phyloP scores from a whole-genome alignment of 768 basidiomycete genomes.

The Suillus sp. region DNA sequence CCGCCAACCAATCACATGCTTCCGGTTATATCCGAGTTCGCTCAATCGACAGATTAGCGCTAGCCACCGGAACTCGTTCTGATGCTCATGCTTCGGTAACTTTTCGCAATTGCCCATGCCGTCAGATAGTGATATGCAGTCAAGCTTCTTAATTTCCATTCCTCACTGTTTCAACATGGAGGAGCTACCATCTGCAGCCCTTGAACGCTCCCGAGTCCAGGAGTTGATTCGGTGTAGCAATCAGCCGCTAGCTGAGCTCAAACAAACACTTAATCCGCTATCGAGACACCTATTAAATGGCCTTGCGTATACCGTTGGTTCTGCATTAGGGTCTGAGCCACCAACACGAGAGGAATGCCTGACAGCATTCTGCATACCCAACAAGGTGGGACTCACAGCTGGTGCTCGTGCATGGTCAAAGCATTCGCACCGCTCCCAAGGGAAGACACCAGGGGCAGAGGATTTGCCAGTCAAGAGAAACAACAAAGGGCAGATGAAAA shows the following conservation, averaged over 20 bases:
- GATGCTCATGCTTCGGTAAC: neutral
- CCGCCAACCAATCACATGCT: constrained; percentile 6
- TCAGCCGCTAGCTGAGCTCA: constrained; percentile 21
- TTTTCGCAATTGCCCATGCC: neutral
- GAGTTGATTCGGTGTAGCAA: constrained; percentile 17
- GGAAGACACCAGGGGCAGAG: constrained; percentile 4
- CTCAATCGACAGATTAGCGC: neutral
- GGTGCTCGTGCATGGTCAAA: constrained; percentile 71
- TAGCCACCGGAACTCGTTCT: too few relatives aligned
- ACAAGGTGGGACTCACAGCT: constrained; percentile 53
- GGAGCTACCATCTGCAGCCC: constrained; percentile 43
- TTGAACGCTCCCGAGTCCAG: constrained; percentile 40
- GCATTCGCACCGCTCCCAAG: constrained; percentile 56
- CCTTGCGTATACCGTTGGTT: constrained; percentile 61
- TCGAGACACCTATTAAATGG: constrained; percentile 50
- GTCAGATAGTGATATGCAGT: neutral
- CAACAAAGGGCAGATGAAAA: constrained; percentile 20
- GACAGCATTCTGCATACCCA: constrained; percentile 49
- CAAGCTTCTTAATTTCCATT: constrained; percentile 16
- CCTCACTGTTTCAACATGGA: constrained; percentile 48
- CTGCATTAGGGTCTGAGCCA: constrained; percentile 53
- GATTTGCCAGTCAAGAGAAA: constrained; percentile 11
- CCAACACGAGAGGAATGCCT: constrained; percentile 54
- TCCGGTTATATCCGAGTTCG: neutral
- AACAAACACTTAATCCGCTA: constrained; percentile 33